Evolutionary conservation across 108 stramenopile genomes (phyloP).

Genomic region (Ochromonas danica): DNA sequence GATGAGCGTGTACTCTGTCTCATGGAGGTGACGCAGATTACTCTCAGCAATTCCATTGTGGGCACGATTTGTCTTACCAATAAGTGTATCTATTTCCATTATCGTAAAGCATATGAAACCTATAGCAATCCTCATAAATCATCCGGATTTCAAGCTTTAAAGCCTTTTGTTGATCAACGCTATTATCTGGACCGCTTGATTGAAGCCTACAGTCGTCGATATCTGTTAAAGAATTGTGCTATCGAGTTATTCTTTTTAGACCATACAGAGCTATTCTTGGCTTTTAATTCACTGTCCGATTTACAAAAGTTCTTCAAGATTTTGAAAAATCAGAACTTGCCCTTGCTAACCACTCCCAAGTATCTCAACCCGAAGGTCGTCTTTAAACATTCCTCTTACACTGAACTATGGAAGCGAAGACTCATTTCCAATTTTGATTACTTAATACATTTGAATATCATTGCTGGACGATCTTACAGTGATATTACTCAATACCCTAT

Average conservation of each 20-base stretch:
- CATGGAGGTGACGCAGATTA: conserved; percentile 9
- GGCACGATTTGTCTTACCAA: conserved; percentile 20
- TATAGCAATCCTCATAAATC: neutral
- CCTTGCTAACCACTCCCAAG: conserved; percentile 3
- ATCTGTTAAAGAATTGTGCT: conserved; percentile 11
- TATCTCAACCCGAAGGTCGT: conserved; percentile 17
- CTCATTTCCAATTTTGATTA: conserved; percentile 86
- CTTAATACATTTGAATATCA: conserved; percentile 81
- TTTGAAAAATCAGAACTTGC: neutral
- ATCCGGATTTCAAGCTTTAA: neutral
- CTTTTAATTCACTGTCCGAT: conserved; percentile 6
- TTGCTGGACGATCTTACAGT: conserved; percentile 83
- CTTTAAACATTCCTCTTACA: neutral
- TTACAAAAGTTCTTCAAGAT: neutral
- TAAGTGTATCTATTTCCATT: conserved; percentile 32
- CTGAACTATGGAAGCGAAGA: conserved; percentile 44
- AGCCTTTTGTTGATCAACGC: neutral
- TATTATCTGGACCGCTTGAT: neutral
- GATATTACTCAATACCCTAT: conserved; percentile 97
- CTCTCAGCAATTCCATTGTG: neutral
- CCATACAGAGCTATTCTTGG: conserved; percentile 7
- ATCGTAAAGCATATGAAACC: neutral
- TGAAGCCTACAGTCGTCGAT: conserved; percentile 27
- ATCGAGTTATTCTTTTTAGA: conserved; percentile 24
- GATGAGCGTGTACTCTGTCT: neutral